These are phyloP conservation scores for Centrapalus pauciflorus DNA, from an alignment of 129 eudicot species.

Conservation along the genomic window DNA sequence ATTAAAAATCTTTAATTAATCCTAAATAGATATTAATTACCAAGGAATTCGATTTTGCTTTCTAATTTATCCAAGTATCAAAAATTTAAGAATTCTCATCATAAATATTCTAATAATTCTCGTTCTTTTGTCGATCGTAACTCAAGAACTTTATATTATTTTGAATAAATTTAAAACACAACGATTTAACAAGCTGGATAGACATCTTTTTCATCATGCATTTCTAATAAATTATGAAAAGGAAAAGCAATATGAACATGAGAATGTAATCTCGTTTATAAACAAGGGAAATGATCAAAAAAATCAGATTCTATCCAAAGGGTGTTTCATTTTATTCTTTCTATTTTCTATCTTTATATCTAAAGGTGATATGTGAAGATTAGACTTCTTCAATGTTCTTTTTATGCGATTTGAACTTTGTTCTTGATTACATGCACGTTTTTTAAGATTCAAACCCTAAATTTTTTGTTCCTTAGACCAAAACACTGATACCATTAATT, in stretches of 20 bases:
- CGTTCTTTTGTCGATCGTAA: not conserved
- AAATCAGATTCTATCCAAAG: slow-evolving; percentile 6
- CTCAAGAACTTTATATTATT: not conserved
- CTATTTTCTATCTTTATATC: not conserved
- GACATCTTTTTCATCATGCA: too few relatives aligned
- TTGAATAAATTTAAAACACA: too few relatives aligned
- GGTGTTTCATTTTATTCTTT: slow-evolving; percentile 9
- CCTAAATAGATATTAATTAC: not conserved
- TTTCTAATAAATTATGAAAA: not conserved
- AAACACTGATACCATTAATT: too few relatives aligned
- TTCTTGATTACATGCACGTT: not conserved
- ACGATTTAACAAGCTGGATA: too few relatives aligned
- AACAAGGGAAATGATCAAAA: not conserved
- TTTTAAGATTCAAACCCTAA: not conserved
- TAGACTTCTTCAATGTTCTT: not conserved
- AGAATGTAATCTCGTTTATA: not conserved
- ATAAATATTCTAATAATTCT: not conserved
- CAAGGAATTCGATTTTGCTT: slow-evolving; percentile 9
- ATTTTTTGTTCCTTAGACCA: too few relatives aligned
- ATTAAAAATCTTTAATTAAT: not conserved
- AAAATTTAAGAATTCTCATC: not conserved
- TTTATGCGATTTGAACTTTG: not conserved
- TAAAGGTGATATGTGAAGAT: not conserved
- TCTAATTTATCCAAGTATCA: slow-evolving; percentile 14
- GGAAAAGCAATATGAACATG: slow-evolving; percentile 6